Conservation (phyloP, 768 basidiomycete species). For the Leccinum imitatum region DNA sequence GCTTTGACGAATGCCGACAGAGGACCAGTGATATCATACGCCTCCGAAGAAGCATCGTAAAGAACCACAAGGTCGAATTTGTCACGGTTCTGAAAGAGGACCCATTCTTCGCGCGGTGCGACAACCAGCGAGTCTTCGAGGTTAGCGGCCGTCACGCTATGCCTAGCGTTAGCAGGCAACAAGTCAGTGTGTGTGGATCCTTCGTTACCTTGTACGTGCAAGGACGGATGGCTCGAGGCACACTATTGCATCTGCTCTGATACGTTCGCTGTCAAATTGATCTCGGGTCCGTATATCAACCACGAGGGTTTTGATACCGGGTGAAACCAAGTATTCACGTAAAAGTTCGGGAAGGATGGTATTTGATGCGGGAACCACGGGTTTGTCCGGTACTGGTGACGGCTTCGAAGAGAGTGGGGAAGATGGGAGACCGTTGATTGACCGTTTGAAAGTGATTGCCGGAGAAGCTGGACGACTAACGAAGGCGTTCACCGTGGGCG, state of each 20-base stretch:
- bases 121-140: constrained; percentile 77
- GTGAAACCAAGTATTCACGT: constrained; percentile 51
- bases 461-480: constrained; percentile 67
- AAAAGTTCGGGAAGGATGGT: constrained; percentile 60
- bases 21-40: constrained; percentile 50
- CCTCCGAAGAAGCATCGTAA: constrained; percentile 68
- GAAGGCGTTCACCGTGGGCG: constrained; percentile 54
- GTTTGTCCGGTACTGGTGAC: constrained; percentile 34
- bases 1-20: constrained; percentile 61
- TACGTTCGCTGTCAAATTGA: constrained; percentile 74
- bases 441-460: constrained; percentile 42
- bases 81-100: constrained; percentile 80
- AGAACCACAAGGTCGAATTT: constrained; percentile 87
- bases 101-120: constrained; percentile 66
- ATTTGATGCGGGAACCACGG: constrained; percentile 58
- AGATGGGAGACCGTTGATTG: constrained; percentile 38
- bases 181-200: constrained; percentile 5
- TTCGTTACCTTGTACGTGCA: constrained; percentile 59
- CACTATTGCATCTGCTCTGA: constrained; percentile 65
- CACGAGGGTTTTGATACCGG: constrained; percentile 60
- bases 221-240: constrained; percentile 86
- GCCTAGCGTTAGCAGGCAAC: constrained; percentile 10
- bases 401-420: constrained; percentile 33
- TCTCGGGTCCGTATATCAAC: constrained; percentile 81
- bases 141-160: constrained; percentile 60